Base-by-base conservation (phyloP, 2,329 filamentous ascomycete genomes). In the Trichoderma endophyticum region DNA sequence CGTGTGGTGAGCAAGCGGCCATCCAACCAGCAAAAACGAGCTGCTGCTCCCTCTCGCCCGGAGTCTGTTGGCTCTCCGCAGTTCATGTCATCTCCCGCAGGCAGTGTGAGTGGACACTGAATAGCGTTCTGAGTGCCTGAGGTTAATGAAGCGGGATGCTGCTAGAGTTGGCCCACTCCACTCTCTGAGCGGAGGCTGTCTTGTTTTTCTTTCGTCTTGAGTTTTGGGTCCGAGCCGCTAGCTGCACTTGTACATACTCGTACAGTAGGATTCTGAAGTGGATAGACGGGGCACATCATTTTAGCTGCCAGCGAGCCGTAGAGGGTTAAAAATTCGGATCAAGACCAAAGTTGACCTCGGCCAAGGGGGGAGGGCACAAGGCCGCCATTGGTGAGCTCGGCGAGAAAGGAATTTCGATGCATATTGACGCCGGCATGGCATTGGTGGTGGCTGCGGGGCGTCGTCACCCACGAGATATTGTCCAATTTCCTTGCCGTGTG, bases 111-210 rank as follows among this genome's bases (percentile, higher is more conserved):
- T 61, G 66, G 66, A 28, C 66, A 61, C 66, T 39, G 36, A 32
- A 59, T 51, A 26, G 66, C 24, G 34, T 56, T 56, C 48, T 54
- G 15, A 11, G 63, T 56, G 54, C 36, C 56, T 60, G 66, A 36
- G 56, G 66, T 69, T 69, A 36, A 69, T 61, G 66, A 69, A 69
- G 66, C 66, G 66, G 56, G 56, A 69, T 70, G 66, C 57, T 62
- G 66, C 66, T 51, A 70, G 28, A 70, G 56, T n/a, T 54, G 54
- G 66, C 28, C 56, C 57, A 61, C 57, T 48, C 8, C 30, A 60
- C 57, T 60, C 57, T 54, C 36, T 24, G 48, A 26, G 63, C 63
- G 48, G 48, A 56, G 48, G 32, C 63, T 28, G 36, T 28, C n/a
- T 26, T 59, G 18, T 11, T 60, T 48, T 60, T 32, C 18, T 6